Percentiles rank a stretch among this genome's conserved stretches.
Conservation (phyloP, 176 grass and related monocot genomes). For the Aegilops speltoides region DNA sequence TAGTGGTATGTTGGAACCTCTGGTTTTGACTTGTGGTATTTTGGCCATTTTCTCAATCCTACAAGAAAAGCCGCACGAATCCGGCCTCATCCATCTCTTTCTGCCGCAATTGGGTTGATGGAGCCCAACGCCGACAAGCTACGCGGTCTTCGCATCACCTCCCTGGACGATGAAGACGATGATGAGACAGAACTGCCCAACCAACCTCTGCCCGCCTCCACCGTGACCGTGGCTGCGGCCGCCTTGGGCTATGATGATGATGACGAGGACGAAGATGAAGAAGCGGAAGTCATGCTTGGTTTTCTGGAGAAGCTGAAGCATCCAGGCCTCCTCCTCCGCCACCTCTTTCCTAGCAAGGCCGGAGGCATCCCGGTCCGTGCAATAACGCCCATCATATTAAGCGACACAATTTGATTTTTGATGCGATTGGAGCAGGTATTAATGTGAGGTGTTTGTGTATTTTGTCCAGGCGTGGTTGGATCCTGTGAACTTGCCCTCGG, state of each 20-base stretch:
- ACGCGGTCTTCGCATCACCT: slow-evolving; percentile 39
- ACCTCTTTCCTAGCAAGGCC: slow-evolving; percentile 85
- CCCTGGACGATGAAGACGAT: slow-evolving; percentile 46
- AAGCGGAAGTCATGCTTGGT: slow-evolving; percentile 54
- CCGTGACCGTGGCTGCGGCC: not conserved
- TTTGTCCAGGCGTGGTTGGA: slow-evolving; percentile 71
- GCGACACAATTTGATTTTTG: not conserved
- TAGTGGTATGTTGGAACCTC: not conserved
- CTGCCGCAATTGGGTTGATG: slow-evolving; percentile 30
- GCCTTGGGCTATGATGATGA: slow-evolving; percentile 30
- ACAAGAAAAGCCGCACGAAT: not conserved
- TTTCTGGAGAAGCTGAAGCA: slow-evolving; percentile 55
- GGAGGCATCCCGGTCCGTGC: slow-evolving; percentile 55
- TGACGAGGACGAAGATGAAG: slow-evolving; percentile 54
- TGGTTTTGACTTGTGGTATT: not conserved
- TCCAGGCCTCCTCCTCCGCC: slow-evolving; percentile 62
- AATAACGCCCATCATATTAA: not conserved
- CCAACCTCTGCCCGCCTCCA: not conserved
- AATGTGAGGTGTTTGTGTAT: not conserved
- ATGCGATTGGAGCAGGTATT: not conserved
- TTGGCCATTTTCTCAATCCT: not conserved
- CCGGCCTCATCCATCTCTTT: not conserved
- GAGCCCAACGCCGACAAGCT: slow-evolving; percentile 37
- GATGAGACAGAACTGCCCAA: slow-evolving; percentile 16
- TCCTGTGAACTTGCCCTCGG: slow-evolving; percentile 61